Evolutionary conservation across 495 filamentous ascomycete genomes (phyloP).

Genomic region (Penicillium lividum): DNA sequence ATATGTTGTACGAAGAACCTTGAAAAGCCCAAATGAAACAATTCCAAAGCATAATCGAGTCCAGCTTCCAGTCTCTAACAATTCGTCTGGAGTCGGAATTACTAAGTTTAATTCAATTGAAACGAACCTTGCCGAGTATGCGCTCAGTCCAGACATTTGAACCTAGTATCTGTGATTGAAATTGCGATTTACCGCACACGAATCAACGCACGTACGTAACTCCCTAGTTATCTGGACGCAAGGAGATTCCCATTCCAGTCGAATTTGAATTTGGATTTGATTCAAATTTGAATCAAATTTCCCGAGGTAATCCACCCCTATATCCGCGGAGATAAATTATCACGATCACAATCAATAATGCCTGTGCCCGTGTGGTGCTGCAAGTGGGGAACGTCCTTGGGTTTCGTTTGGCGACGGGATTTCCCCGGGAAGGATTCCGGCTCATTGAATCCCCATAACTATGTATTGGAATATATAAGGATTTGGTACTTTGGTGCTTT

Average conservation of each 20-base stretch:
- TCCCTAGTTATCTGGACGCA: not conserved
- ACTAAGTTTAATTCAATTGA: not conserved
- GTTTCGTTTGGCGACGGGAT: conserved; percentile 5
- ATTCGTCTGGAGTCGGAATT: too few species aligned
- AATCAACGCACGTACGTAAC: not conserved
- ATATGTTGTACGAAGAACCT: conserved; percentile 2
- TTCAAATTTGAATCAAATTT: too few species aligned
- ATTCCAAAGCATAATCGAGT: not conserved
- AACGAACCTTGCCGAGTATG: not conserved
- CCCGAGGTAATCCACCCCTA: not conserved
- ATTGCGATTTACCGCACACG: conserved; percentile 1
- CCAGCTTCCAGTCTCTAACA: not conserved
- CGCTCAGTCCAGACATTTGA: not conserved
- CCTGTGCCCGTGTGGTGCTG: not conserved
- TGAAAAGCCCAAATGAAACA: not conserved
- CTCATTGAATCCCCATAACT: too few species aligned
- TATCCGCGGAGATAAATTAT: not conserved
- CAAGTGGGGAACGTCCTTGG: conserved; percentile 6
- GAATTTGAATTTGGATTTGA: too few species aligned
- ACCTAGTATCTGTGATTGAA: not conserved
- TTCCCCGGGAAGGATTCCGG: not conserved
- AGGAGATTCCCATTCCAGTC: not conserved
- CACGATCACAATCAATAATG: conserved; percentile 6
- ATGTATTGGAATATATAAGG: too few species aligned
- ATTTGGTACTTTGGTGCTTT: too few species aligned